Conservation (phyloP, 345 rosid genomes). For the Crucihimalaya himalaica region DNA sequence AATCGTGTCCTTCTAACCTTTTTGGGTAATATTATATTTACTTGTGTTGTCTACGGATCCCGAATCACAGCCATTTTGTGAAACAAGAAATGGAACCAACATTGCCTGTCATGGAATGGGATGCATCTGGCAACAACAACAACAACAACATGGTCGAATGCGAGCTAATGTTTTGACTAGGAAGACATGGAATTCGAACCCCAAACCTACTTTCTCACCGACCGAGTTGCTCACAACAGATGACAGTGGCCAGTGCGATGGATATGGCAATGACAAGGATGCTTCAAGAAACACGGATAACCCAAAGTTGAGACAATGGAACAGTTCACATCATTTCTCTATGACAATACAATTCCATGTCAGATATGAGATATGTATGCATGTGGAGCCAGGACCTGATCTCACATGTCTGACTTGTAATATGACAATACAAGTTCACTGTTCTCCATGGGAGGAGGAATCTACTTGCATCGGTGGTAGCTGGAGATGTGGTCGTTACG, state of each 20-base stretch:
- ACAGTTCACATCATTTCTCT: neutral
- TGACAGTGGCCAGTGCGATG: conserved; percentile 55
- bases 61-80: conserved; percentile 37
- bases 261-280: conserved; percentile 42
- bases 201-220: conserved; percentile 88
- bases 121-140: conserved; percentile 44
- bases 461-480: conserved; percentile 38
- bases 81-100: conserved; percentile 42
- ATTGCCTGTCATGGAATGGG: conserved; percentile 52
- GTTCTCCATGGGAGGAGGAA: conserved; percentile 82
- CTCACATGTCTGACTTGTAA: conserved; percentile 65
- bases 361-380: conserved; percentile 64
- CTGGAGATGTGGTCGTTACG: conserved; percentile 87
- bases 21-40: neutral
- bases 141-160: conserved; percentile 31
- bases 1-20: neutral
- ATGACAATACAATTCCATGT: conserved; percentile 45
- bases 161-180: conserved; percentile 52
- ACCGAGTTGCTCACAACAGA: conserved; percentile 74
- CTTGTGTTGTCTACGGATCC: neutral
- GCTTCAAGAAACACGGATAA: conserved; percentile 28
- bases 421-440: conserved; percentile 56
- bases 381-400: conserved; percentile 59
- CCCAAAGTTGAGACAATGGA: conserved; percentile 41
- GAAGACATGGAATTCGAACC: conserved; percentile 95